Conservation (phyloP, 331 rosid species). For the Malus hybrid region DNA sequence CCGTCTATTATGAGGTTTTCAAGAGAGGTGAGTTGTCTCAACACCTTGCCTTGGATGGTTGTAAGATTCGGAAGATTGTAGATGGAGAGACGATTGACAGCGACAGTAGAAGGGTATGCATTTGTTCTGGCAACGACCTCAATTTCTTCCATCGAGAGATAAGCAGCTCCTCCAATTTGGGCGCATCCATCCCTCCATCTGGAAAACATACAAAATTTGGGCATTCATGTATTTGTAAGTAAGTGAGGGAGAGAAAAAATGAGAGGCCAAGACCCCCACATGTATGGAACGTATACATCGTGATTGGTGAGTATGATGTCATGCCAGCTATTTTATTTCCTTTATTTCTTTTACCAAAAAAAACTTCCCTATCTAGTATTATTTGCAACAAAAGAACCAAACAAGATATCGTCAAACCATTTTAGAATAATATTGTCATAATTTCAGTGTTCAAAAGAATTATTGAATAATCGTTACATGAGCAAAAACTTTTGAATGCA, state of each 20-base stretch:
- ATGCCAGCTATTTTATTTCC: too few species aligned
- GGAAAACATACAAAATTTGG: neutral
- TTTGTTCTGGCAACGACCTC: neutral
- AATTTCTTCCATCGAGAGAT: neutral
- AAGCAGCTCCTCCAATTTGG: neutral
- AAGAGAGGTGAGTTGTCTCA: neutral
- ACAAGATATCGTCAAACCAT: too few species aligned
- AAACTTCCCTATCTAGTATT: too few species aligned
- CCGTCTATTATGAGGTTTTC: neutral
- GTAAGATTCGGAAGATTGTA: neutral
- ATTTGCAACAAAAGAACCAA: too few species aligned
- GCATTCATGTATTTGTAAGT: fast-evolving
- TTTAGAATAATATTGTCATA: too few species aligned
- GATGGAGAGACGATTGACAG: neutral
- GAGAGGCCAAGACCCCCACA: too few species aligned
- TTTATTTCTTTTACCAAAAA: too few species aligned
- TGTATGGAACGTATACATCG: too few species aligned
- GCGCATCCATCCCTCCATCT: neutral
- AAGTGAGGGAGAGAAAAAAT: neutral
- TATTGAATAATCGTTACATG: too few species aligned
- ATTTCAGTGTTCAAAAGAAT: too few species aligned
- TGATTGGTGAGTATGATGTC: too few species aligned
- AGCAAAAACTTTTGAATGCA: too few species aligned
- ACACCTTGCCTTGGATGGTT: neutral
- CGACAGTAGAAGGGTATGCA: neutral